Conservation (phyloP, 371 early-diverging fungal genomes). For the Paraphysoderma sedebokerense region DNA sequence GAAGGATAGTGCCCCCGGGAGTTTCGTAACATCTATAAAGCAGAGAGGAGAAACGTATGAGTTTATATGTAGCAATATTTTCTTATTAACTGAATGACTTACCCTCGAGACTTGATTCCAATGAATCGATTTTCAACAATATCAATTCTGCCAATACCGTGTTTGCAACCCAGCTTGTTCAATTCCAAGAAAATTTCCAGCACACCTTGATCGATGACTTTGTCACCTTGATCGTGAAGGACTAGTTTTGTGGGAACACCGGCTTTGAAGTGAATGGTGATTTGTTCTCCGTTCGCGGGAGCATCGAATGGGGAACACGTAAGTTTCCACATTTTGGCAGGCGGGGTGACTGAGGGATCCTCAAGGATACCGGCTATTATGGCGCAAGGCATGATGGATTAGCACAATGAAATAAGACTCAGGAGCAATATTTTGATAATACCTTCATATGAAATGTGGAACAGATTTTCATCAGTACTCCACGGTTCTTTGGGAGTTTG, state of each 20-base stretch:
- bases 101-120: constrained; percentile 92
- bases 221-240: constrained; percentile 42
- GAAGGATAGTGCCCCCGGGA: constrained; percentile 89
- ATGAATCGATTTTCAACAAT: constrained; percentile 97
- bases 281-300: constrained; percentile 85
- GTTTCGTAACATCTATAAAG: constrained; percentile 83
- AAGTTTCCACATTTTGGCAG: constrained; percentile 95
- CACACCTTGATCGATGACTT: constrained; percentile 13
- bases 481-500: constrained; percentile 94
- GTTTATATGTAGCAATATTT: background rate
- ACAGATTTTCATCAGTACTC: constrained; percentile 97
- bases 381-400: too few species aligned
- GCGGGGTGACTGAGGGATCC: constrained; percentile 84
- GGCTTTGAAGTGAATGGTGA: constrained; percentile 66
- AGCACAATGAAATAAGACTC: background rate
- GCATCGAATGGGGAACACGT: constrained; percentile 88
- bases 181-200: constrained; percentile 84
- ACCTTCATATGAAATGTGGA: constrained; percentile 95
- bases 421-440: constrained; percentile 49
- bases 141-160: constrained; percentile 93
- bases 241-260: constrained; percentile 78
- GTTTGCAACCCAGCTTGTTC: constrained; percentile 84
- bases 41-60: background rate
- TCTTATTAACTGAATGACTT: background rate
- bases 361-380: constrained; percentile 10